Evolutionary conservation across 306 rosid genomes (phyloP).

Genomic region (Quercus bicolor): DNA sequence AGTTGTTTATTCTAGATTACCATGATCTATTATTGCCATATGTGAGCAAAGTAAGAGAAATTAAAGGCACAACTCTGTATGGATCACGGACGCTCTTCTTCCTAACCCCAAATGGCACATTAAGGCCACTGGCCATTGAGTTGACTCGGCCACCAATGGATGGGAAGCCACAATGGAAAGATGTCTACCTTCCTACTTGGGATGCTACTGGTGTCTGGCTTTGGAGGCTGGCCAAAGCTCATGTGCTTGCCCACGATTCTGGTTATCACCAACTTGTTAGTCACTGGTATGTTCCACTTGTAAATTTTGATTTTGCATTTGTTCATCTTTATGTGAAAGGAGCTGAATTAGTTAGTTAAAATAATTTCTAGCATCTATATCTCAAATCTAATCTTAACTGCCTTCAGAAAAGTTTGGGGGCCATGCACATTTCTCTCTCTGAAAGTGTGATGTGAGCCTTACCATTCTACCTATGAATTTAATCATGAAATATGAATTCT

Average conservation of each 20-base stretch:
- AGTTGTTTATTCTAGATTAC: slow-evolving; percentile 70
- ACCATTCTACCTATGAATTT: too few relatives aligned
- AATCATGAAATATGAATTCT: too few relatives aligned
- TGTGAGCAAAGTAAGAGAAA: slow-evolving; percentile 53
- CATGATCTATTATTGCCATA: slow-evolving; percentile 66
- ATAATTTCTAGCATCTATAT: too few relatives aligned
- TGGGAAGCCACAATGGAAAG: slow-evolving; percentile 67
- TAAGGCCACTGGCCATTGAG: slow-evolving; percentile 72
- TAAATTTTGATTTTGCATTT: background rate
- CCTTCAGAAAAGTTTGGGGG: too few relatives aligned
- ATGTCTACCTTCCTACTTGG: slow-evolving; percentile 51
- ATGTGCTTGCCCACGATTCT: slow-evolving; percentile 80
- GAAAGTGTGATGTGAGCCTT: too few relatives aligned
- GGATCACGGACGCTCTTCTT: slow-evolving; percentile 79
- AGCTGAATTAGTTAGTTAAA: too few relatives aligned
- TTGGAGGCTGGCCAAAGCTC: slow-evolving; percentile 88
- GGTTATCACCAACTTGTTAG: slow-evolving; percentile 80
- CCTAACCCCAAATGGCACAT: slow-evolving; percentile 39
- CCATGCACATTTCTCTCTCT: too few relatives aligned
- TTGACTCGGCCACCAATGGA: slow-evolving; percentile 64
- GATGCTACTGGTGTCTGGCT: slow-evolving; percentile 74
- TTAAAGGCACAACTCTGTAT: slow-evolving; percentile 64
- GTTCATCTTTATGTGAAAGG: too few relatives aligned
- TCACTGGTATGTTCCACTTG: slow-evolving; percentile 54
- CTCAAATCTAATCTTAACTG: too few relatives aligned